These are phyloP conservation scores for Fermentozyma sake DNA, from an alignment of 1,139 yeast species.

Conservation along the genomic window DNA sequence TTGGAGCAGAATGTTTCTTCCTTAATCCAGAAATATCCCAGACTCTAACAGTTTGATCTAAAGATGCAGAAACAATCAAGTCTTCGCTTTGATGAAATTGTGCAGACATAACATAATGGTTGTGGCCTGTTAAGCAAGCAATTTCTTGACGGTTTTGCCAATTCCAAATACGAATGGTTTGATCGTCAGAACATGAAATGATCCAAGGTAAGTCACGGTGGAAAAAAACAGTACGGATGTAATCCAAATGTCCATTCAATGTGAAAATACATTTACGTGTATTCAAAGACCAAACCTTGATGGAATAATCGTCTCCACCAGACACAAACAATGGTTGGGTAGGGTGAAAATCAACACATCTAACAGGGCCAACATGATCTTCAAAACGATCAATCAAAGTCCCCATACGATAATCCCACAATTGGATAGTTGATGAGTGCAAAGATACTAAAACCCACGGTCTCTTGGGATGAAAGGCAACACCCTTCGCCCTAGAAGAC, in stretches of 20 bases:
- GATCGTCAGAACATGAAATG: conserved; percentile 94
- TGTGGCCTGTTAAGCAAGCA: conserved; percentile 96
- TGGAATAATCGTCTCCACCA: conserved; percentile 94
- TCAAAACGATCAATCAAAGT: conserved; percentile 93
- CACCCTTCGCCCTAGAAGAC: conserved; percentile 97
- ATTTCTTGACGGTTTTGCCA: conserved; percentile 99
- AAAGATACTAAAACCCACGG: conserved; percentile 97
- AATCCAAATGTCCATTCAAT: conserved; percentile 89
- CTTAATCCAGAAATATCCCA: conserved; percentile 98
- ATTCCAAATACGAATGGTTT: conserved; percentile 97
- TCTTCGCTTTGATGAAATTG: conserved; percentile 97
- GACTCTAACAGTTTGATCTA: conserved; percentile 98
- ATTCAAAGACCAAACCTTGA: conserved; percentile 94
- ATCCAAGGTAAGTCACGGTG: conserved; percentile 98
- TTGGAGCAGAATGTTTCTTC: conserved; percentile 82
- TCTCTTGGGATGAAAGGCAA: conserved; percentile 94
- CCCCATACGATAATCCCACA: conserved; percentile 99
- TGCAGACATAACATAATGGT: conserved; percentile 97
- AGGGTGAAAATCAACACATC: conserved; percentile 94
- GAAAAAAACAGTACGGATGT: conserved; percentile 89
- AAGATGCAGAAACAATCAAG: conserved; percentile 88
- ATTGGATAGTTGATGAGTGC: conserved; percentile 90
- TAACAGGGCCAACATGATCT: conserved; percentile 97
- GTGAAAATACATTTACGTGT: conserved; percentile 91
- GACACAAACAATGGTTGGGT: conserved; percentile 96